Base-by-base conservation (phyloP, 768 basidiomycete genomes). In the Suillus weaverae region DNA sequence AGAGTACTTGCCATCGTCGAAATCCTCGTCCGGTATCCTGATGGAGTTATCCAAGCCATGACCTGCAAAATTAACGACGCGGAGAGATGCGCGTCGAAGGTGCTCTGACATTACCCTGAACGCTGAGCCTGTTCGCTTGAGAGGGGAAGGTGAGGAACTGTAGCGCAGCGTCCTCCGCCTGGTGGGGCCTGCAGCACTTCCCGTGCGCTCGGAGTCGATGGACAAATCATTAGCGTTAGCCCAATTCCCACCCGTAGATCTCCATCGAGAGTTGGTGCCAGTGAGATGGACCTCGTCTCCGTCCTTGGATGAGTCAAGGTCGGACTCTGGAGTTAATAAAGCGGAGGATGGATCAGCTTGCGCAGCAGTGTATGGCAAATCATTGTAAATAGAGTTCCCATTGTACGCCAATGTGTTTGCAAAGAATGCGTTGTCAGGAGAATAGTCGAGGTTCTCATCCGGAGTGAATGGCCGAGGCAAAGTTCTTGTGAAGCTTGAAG, bases 31-130 rank as follows among this genome's bases (percentile, higher is more conserved):
- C 7, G 73, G 78, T 33, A 90, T 70, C 36, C 85, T 80, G 20
- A 89, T 73, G 64, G 88, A 88, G 18, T 84, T 83, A 63, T 88
- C 88, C 66, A 89, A 68, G 0, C 85, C 87, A 16, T 80, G 78
- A 2, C 85, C 86, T 9, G 85, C 86, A 62, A 95, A 74, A 71
- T 93, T 94, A 51, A 92, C 93, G n/a, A 95, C 92, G 18, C 94
- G 87, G 65, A 89, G 72, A 11, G 90, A 92, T 57, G 88, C 87
- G 26, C 89, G 81, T 14, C 84, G 81, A 7, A 92, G 66, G 63
- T 80, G 85, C 63, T 81, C 80, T 18, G 85, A 85, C 35, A 90
- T 82, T 35, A 81, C 78, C 69, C 83, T 85, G 56, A 92, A 76
- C 11, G 84, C 86, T 0, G 84, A 82, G 3, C 86, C 84, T 3